Base-by-base conservation (phyloP, 345 rosid species). In the Aquilaria yunnanensis region DNA sequence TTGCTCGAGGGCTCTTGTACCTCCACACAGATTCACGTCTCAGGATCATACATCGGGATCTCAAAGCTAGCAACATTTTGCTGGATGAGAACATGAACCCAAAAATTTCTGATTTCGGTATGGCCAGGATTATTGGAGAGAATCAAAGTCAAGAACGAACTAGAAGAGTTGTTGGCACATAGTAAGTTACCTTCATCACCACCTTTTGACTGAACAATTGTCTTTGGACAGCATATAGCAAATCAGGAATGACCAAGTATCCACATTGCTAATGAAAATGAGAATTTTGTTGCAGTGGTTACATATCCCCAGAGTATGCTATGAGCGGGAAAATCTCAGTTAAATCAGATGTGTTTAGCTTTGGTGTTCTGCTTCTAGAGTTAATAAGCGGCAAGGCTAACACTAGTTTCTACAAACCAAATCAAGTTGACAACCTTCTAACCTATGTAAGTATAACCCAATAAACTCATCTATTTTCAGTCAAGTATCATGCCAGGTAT, bases 81-180 rank as follows among this genome's bases (percentile, higher is more conserved):
- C 48, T 60, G 33, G 63, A 60, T 16, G 37, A 46, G 51, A 52
- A 60, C 13, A 23, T 70, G 75, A 71, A 59, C 9, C 70, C 72
- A 8, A 75, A 67, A 64, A 71, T 71, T 14, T 67, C 73, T 5
- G 79, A 75, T 53, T 79, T 79, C 55, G 76, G 80, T 4, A 64
- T 73, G 71, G 80, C 80, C 9, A 75, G 67, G 37, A 72, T 77
- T 4, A 70, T 77, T 47, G 49, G 60, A 14, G 74, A 50, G 43
- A 62, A 68, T 10, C 47, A 53, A 51, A 64, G 64, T 32, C 61
- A 58, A 14, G 69, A 53, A 7, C 64, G 59, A 30, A 76, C 84
- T 1, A 56, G 47, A 29, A 67, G 71, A 61, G 65, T 80, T 9
- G 77, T 74, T 0, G 77, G 81, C 32, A 77, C 84, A 30, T 67